A percentile compares a stretch with the other conserved stretches of the same genome.
Conservation (phyloP, 768 basidiomycete genomes). For the Tulasnella sp. region DNA sequence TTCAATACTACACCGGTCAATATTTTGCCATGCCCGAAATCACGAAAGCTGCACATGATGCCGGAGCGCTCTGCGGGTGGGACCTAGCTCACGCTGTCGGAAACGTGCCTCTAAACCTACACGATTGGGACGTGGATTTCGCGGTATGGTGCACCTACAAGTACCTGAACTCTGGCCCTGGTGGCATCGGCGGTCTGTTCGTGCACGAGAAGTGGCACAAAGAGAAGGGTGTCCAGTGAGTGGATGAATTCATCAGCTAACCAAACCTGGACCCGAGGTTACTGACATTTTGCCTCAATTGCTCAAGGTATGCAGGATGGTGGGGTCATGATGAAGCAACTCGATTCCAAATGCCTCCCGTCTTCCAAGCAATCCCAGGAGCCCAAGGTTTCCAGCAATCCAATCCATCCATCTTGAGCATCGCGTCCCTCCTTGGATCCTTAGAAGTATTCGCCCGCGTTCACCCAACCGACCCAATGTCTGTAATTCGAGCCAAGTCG, state of each 20-base stretch:
- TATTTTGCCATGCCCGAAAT: slow-evolving; percentile 84
- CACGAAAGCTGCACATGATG: slow-evolving; percentile 76
- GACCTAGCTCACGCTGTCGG: slow-evolving; percentile 95
- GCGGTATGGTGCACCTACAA: slow-evolving; percentile 99
- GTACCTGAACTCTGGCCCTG: slow-evolving; percentile 94
- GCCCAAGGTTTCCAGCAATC: slow-evolving; percentile 96
- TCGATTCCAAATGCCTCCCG: slow-evolving; percentile 85
- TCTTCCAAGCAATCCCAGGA: slow-evolving; percentile 78
- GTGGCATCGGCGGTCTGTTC: slow-evolving; percentile 93
- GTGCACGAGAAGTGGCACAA: slow-evolving; percentile 76
- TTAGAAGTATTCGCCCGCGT: slow-evolving; percentile 74
- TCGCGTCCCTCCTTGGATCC: slow-evolving; percentile 77
- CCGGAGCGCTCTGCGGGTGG: slow-evolving; percentile 92
- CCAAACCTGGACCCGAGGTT: slow-evolving; percentile 12
- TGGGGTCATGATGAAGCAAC: slow-evolving; percentile 91
- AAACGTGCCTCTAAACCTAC: slow-evolving; percentile 83
- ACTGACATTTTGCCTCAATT: slow-evolving; percentile 16
- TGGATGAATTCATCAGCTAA: background rate
- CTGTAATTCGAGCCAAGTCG: slow-evolving; percentile 63
- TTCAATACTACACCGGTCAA: slow-evolving; percentile 98
- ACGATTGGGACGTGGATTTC: slow-evolving; percentile 95
- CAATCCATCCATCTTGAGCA: slow-evolving; percentile 79
- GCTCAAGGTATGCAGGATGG: slow-evolving; percentile 82
- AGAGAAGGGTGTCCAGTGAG: slow-evolving; percentile 56
- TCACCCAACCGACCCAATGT: slow-evolving; percentile 56